Base-by-base conservation (phyloP, 139 green algal species). In the Tetratostichococcus sp. region DNA sequence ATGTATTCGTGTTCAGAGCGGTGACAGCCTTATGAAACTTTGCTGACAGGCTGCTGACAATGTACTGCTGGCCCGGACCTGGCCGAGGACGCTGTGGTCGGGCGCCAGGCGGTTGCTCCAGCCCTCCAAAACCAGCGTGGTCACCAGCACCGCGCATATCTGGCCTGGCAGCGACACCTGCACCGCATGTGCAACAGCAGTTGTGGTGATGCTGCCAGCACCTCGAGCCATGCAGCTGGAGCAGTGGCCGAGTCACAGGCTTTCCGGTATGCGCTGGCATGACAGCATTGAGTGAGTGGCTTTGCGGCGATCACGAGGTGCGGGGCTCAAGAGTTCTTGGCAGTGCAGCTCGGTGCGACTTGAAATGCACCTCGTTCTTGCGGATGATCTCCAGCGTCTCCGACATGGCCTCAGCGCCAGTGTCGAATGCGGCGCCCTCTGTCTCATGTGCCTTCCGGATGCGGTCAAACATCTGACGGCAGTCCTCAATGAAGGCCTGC, bases 101-200 rank as follows among this genome's bases (percentile, higher is more conserved):
- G 86, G 86, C 34, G 91, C 87, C 65, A 94, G 80, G 74, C 89
- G 84, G 80, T 84, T 91, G 71, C 70, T 77, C 93, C 93, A 97
- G 30, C 93, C 93, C 79, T 97, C 91, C 58, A 97, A 77, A 30
- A 97, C 90, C 69, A 97, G 80, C 5, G 90, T 93, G 0, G 92
- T 94, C 57, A 97, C 91, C 43, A 97, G 85, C 35, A 91, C 90
- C 2, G 90, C 90, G 75, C 87, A 94, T 73, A 97, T 95, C 75
- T 96, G 88, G 28, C 91, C 92, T 2, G 92, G 92, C 72, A 97
- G 78, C 35, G 35, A 86, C 39, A 95, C 90, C 74, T 88, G 74
- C 30, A n/a, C 58, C 28, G 19, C 32, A 71, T 14, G 17, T 31
- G 58, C 58, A n/a, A 26, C 58, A 66, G 58, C 62, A 39, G 19